Evolutionary conservation across 495 filamentous ascomycete species (phyloP), one percentile per base, ranked within the genome.

Genomic region (Amorphotheca resinae): DNA sequence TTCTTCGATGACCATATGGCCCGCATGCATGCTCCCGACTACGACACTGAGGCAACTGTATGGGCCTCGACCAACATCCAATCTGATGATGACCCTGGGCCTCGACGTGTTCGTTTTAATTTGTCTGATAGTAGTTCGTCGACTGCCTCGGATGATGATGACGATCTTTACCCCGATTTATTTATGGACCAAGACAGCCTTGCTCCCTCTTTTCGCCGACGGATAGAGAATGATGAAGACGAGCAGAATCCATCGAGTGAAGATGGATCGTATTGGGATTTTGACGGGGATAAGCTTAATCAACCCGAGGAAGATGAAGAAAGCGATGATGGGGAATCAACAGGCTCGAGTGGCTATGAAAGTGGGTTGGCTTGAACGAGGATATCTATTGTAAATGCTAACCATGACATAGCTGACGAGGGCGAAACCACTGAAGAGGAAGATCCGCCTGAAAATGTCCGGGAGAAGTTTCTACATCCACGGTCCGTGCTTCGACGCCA

Each of bases 391-490:
- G 9, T 25, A 22, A 44, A 51, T 73, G 62, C 82, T 86, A 73
- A 86, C n/a, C 58, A 33, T 59, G 28, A 31, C 53, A 22, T 63
- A 88, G 83, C 80, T 58, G 84, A 88, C 60, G 82, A 87, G 63
- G 83, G 84, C 41, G 84, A 87, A 50, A 88, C 84, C 28, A 89
- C 84, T 50, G 84, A 89, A 53, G 84, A 89, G 64, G 84, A 87
- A 41, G 5, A 5, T 28, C 25, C 25, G 5, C 5, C 5, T 5
- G 11, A 11, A 5, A 28, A 5, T 11, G 11, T 5, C 5, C 5
- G 25, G 25, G 25, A 28, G 25, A 28, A 28, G 25, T 28, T 5
- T 28, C 25, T 28, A 14, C 67, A 69, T 38, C 70, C 72, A 31
- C 64, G 69, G 41, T 74, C 72, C 36, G 67, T 79, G 17, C 65